These are phyloP conservation scores for Hylodesmum podocarpum DNA, from an alignment of 306 rosid species.

Conservation along the genomic window DNA sequence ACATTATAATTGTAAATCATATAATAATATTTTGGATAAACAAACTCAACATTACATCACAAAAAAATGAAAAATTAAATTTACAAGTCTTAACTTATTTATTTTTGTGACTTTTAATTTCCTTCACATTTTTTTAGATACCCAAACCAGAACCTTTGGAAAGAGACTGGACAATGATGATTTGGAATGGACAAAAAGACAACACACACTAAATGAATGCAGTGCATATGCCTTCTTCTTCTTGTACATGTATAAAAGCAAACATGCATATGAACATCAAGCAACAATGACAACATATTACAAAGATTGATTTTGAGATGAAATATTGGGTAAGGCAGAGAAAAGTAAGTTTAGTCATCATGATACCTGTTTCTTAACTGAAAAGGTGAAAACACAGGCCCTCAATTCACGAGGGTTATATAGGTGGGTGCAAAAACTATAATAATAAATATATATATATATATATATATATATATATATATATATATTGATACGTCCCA, in stretches of 20 bases:
- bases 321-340: background rate
- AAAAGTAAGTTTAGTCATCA: background rate
- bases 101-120: background rate
- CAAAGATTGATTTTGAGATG: background rate
- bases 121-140: background rate
- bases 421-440: background rate
- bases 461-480: too few species aligned
- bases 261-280: background rate
- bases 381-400: background rate
- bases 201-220: background rate
- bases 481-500: background rate
- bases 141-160: background rate
- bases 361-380: background rate
- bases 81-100: background rate
- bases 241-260: background rate
- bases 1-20: too few species aligned
- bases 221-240: background rate
- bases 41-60: background rate
- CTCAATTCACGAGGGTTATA: background rate
- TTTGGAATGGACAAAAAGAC: background rate
- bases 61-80: background rate
- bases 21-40: too few species aligned
- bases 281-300: background rate
- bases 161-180: background rate
- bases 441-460: too few species aligned